These are phyloP conservation scores for Nothophytophthora sp. DNA, from an alignment of 352 stramenopile genomes.

Conservation along the genomic window DNA sequence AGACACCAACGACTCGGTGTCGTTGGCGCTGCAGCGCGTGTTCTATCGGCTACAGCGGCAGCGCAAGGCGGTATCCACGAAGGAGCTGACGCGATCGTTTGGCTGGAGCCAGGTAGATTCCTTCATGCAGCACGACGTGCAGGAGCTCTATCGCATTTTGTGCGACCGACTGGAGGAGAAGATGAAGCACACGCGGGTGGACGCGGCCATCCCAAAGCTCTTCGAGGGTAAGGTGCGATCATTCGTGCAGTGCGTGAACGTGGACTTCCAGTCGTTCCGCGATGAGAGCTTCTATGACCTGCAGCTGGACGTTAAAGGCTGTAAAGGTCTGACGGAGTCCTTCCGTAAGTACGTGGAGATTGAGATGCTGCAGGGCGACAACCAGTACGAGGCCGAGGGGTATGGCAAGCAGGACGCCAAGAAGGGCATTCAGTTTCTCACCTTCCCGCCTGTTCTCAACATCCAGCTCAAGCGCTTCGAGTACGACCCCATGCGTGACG, in stretches of 20 bases:
- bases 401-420: constrained; percentile 91
- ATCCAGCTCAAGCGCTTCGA: constrained; percentile 93
- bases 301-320: constrained; percentile 93
- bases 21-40: constrained; percentile 79
- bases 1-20: constrained; percentile 86
- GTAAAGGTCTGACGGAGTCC: constrained; percentile 85
- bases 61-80: constrained; percentile 85
- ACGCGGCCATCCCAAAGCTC: constrained; percentile 80
- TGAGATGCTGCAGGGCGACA: constrained; percentile 93
- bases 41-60: constrained; percentile 84
- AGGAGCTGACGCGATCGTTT: constrained; percentile 93
- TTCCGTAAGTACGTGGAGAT: constrained; percentile 93
- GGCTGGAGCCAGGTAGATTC: constrained; percentile 91
- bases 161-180: constrained; percentile 94
- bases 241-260: constrained; percentile 92
- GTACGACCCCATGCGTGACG: constrained; percentile 83
- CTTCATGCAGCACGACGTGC: constrained; percentile 94
- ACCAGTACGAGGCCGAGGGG: constrained; percentile 92
- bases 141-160: constrained; percentile 91
- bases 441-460: constrained; percentile 90
- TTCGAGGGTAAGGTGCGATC: constrained; percentile 91
- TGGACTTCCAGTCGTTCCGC: constrained; percentile 87
- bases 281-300: constrained; percentile 95
- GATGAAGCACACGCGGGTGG: constrained; percentile 89
- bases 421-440: constrained; percentile 85